Conservation (phyloP, 371 early-diverging fungal species). For the Mortierella sp. region DNA sequence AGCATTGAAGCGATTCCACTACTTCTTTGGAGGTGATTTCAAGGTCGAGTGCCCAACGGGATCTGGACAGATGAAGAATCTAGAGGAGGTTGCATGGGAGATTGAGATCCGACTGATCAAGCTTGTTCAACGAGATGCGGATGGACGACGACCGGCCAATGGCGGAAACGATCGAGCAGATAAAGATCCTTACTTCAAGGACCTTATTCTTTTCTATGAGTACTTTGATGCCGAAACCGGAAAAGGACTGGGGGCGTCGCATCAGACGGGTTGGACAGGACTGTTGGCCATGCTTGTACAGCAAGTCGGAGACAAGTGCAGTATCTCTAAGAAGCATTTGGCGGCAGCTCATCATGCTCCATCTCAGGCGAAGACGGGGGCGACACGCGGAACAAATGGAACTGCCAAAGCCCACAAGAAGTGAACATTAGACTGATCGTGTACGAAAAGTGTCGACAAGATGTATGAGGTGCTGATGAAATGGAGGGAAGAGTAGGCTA, state of each 20-base stretch:
- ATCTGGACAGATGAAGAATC: constrained; percentile 31
- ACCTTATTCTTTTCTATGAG: constrained; percentile 57
- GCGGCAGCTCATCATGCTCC: no score
- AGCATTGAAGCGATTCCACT: constrained; percentile 43
- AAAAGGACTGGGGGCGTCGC: constrained; percentile 57
- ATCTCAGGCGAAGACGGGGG: no score
- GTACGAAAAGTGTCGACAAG: no score
- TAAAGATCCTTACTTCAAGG: constrained; percentile 52
- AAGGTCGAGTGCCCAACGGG: constrained; percentile 52
- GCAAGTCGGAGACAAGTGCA: constrained; percentile 45
- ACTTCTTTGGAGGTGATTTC: constrained; percentile 45
- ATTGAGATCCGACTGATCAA: constrained; percentile 33
- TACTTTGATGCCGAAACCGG: constrained; percentile 61
- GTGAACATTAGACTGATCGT: no score
- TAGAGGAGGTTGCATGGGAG: constrained; percentile 41
- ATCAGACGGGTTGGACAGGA: constrained; percentile 64
- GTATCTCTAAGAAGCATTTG: background rate
- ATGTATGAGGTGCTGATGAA: no score
- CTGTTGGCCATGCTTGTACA: constrained; percentile 48
- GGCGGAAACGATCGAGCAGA: constrained; percentile 46
- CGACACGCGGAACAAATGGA: no score
- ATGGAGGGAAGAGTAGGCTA: no score
- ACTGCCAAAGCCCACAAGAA: no score
- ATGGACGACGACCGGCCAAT: constrained; percentile 51
- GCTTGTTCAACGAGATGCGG: constrained; percentile 32